Base-by-base conservation (phyloP, 441 rosid genomes). In the Pelargonium myrrhifolium region DNA sequence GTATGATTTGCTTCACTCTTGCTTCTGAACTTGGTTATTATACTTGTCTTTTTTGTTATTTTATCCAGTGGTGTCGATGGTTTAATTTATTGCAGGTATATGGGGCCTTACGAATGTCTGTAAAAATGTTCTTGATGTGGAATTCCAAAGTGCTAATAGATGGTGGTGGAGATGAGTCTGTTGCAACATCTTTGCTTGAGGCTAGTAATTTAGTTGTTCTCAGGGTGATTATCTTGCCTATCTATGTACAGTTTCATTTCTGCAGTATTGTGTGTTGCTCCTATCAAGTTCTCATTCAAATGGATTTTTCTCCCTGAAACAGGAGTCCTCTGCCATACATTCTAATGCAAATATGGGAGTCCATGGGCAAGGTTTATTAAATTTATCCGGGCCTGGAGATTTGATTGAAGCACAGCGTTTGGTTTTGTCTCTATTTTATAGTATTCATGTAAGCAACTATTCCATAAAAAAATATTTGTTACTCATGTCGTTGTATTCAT, bases 311-410 rank as follows among this genome's bases (percentile, higher is more conserved):
- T 59, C 22, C 39, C 63, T 15, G n/a, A 59, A 59, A 59, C 77
- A 92, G 98, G 92, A 84, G 74, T 90, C 96, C 40, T 92, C 98
- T 65, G 78, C 87, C 28, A 92, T 92, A 83, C 95, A 76, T 78
- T 90, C 98, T 67, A 90, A 88, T 83, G 96, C 95, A 69, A 87
- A 92, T 79, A 82, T 92, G 68, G 98, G 96, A 80, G 93, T 92
- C 76, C 92, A 87, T 71, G 96, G 98, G 20, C 98, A 92, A 74
- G 96, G 96, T 65, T 86, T 72, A 66, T 70, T 92, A 68, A 87
- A 87, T 80, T 84, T 92, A 67, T 83, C 96, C 42, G 98, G 98
- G 71, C 79, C 80, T 22, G 98, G 98, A 20, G 84, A 92, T 80
- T 68, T 78, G 67, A 90, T 92, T 75, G 96, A 92, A 73, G 89